These are phyloP conservation scores for Gymnopilus junonius DNA, from an alignment of 768 basidiomycete genomes.

Conservation along the genomic window DNA sequence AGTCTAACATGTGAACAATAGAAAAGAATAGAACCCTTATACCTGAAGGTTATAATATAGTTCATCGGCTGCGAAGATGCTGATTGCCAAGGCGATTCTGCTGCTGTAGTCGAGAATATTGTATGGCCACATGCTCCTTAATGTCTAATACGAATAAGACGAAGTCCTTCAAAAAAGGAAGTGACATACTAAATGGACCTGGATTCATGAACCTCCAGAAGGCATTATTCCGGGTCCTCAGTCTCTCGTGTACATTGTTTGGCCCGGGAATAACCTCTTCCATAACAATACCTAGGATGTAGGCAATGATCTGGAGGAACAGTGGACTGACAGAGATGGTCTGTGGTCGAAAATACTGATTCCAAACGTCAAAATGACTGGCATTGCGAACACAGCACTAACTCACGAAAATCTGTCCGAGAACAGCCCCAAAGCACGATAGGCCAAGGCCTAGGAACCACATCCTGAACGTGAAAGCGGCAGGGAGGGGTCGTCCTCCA, in stretches of 20 bases:
- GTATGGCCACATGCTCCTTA: constrained; percentile 68
- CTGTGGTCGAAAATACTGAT: constrained; percentile 57
- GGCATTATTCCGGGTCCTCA: constrained; percentile 36
- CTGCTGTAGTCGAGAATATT: constrained; percentile 64
- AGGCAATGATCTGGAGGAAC: constrained; percentile 56
- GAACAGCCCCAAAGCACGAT: constrained; percentile 58
- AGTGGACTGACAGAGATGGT: constrained; percentile 52
- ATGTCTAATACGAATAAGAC: constrained; percentile 35
- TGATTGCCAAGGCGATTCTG: constrained; percentile 62
- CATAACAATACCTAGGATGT: constrained; percentile 51
- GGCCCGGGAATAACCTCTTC: constrained; percentile 45
- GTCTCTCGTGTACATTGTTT: constrained; percentile 25
- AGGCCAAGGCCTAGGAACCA: constrained; percentile 60
- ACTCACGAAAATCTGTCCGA: constrained; percentile 52
- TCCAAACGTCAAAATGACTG: neutral
- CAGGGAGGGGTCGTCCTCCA: constrained; percentile 55
- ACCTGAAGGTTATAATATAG: constrained; percentile 47
- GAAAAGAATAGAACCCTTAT: neutral
- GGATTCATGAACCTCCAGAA: constrained; percentile 67
- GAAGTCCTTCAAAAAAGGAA: neutral
- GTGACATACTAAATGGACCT: constrained; percentile 57
- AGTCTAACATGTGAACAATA: neutral
- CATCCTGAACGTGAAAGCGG: constrained; percentile 58
- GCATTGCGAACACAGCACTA: neutral
- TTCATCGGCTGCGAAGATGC: constrained; percentile 61